Percentiles rank a stretch among this genome's conserved stretches.
Conservation (phyloP, 345 rosid genomes). For the Stellera chamaejasme region DNA sequence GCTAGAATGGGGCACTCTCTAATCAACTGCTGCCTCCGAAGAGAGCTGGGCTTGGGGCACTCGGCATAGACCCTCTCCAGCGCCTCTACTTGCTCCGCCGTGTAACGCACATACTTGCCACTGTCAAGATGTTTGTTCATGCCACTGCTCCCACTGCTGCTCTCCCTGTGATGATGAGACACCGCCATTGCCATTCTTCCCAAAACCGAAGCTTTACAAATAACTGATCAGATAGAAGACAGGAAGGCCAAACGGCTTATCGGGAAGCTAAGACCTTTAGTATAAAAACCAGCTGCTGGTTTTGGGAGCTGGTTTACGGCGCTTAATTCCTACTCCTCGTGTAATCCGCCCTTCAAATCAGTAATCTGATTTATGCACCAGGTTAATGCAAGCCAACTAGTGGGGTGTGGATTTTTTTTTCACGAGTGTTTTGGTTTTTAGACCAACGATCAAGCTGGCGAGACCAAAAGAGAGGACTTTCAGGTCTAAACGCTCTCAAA, state of each 20-base stretch:
- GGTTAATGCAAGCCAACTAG: conserved; percentile 16
- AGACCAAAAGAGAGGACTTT: background rate
- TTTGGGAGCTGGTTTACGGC: conserved; percentile 16
- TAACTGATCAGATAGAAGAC: background rate
- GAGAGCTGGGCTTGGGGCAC: conserved; percentile 97
- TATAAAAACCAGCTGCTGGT: conserved; percentile 8
- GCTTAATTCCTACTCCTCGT: conserved; percentile 23
- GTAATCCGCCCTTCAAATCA: conserved; percentile 32
- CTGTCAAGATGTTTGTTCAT: conserved; percentile 64
- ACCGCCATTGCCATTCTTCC: conserved; percentile 58
- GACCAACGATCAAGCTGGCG: conserved; percentile 5
- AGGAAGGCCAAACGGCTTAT: background rate
- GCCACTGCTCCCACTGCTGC: conserved; percentile 82
- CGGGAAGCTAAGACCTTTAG: conserved; percentile 6
- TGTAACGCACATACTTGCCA: conserved; percentile 95
- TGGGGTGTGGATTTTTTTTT: background rate
- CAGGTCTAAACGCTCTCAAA: background rate
- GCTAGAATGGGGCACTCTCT: conserved; percentile 93
- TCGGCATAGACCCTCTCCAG: conserved; percentile 92
- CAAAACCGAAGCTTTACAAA: conserved; percentile 14
- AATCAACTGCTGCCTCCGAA: conserved; percentile 93
- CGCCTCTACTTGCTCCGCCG: conserved; percentile 97
- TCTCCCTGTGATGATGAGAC: conserved; percentile 52
- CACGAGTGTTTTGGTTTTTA: conserved; percentile 1
- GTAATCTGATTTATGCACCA: conserved; percentile 3